These are phyloP conservation scores for Venturia aucupariae DNA, from an alignment of 2,329 filamentous ascomycete genomes.

Conservation along the genomic window DNA sequence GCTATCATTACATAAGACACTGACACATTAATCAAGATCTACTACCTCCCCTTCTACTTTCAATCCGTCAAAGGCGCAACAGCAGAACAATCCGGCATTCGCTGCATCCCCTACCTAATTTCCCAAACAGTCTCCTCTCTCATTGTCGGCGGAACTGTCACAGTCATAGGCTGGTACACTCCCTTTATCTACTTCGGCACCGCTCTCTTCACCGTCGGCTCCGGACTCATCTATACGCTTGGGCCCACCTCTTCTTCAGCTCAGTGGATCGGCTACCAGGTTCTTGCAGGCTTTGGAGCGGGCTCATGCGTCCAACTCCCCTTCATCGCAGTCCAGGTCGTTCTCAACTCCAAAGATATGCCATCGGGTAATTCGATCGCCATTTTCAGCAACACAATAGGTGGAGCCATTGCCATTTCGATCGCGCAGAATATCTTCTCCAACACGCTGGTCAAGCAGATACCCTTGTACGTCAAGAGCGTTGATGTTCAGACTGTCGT, in stretches of 20 bases:
- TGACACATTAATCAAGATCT: slow-evolving; percentile 10
- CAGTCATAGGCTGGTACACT: slow-evolving; percentile 10
- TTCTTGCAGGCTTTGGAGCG: slow-evolving; percentile 39
- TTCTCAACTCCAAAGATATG: slow-evolving; percentile 22
- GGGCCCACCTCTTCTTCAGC: slow-evolving; percentile 30
- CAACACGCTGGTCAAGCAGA: slow-evolving; percentile 48
- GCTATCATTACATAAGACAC: not conserved
- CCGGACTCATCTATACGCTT: slow-evolving; percentile 25
- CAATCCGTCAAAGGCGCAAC: slow-evolving; percentile 22
- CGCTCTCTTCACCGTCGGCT: slow-evolving; percentile 19
- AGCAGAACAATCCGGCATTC: slow-evolving; percentile 22
- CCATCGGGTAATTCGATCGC: slow-evolving; percentile 25
- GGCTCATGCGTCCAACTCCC: slow-evolving; percentile 41
- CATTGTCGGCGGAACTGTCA: slow-evolving; percentile 17
- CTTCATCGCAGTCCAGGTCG: slow-evolving; percentile 41
- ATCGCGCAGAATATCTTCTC: slow-evolving; percentile 60
- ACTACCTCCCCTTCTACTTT: slow-evolving; percentile 25
- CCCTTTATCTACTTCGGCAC: slow-evolving; percentile 13
- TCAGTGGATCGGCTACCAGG: slow-evolving; percentile 46
- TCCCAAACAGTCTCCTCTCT: slow-evolving; percentile 18
- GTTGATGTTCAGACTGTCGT: slow-evolving; percentile 25
- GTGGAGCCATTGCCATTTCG: slow-evolving; percentile 56
- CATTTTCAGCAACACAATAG: slow-evolving; percentile 56
- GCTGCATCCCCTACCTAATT: slow-evolving; percentile 17
- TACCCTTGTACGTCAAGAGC: slow-evolving; percentile 35